A percentile compares a stretch with the other conserved stretches of the same genome.
phyloP scores from a whole-genome alignment of 306 rosid genomes.

The Crataegus laevigata region DNA sequence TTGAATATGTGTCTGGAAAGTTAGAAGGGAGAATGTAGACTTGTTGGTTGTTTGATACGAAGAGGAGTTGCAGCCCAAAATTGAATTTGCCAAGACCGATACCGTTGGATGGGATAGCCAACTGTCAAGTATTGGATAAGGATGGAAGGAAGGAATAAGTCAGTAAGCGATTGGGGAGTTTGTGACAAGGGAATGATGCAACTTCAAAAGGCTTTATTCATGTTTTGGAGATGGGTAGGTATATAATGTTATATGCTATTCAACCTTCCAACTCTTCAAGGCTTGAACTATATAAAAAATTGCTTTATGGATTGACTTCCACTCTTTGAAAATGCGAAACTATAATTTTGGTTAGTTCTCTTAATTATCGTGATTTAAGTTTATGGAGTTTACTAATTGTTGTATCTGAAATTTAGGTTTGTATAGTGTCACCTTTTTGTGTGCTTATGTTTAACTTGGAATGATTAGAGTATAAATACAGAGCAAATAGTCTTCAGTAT shows the following conservation, averaged over 20 bases:
- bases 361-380: no score
- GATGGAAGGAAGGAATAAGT: neutral
- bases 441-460: no score
- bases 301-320: neutral
- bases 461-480: no score
- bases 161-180: neutral
- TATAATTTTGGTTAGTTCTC: no score
- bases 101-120: neutral
- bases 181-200: neutral
- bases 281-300: no score
- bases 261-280: no score
- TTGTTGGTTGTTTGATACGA: neutral
- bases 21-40: neutral
- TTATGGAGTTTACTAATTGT: no score
- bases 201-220: neutral
- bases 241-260: neutral
- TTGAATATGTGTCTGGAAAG: neutral
- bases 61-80: neutral
- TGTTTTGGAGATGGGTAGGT: neutral
- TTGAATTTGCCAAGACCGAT: neutral
- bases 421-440: no score
- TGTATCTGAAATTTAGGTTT: no score
- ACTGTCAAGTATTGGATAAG: neutral
- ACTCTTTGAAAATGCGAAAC: no score
- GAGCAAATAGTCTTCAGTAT: no score